Base-by-base conservation (phyloP, 805 yeast genomes). In the Lachancea thermotolerans region DNA sequence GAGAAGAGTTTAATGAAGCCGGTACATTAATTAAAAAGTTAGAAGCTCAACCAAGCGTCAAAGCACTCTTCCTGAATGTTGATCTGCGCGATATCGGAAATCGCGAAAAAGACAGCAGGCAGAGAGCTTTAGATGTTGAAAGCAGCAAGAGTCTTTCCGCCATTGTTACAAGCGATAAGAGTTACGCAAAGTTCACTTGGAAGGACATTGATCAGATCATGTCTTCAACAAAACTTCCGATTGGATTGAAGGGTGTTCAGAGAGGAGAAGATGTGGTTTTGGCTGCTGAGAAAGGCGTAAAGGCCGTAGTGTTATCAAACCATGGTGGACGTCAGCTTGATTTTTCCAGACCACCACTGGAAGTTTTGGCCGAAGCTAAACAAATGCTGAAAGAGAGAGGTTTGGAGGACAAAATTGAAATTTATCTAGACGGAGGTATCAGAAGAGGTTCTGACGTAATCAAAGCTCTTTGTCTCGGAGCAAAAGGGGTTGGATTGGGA, bases 301-400 rank as follows among this genome's bases (percentile, higher is more conserved):
- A 74, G 35, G 90, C 87, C 7, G 77, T 81, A 21, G 72, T 82
- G 37, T 67, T 84, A 12, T 81, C 88, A 10, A 83, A 84, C 56
- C 88, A 83, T 59, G 90, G 89, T 16, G 90, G 89, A 10, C 68
- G 89, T 44, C 85, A 81, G 50, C 64, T 83, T 44, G 89, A 83
- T 51, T 77, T 71, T 37, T 71, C 82, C 0, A 70, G 72, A 51
- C 77, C 88, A 0, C 77, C 85, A 1, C 66, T 83, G 25, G 82
- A 81, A 57, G 75, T 81, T 4, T 67, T 83, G 41, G 76, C 74
- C 4, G 82, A 81, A 48, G 68, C 79, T 21, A 71, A 65, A 55
- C 74, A 75, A 11, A 56, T 69, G 14, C 65, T 78, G 47, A 69
- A 65, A 35, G 59, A 64, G 41, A 59, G 59, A 14, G 65, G 70